phyloP scores from a whole-genome alignment of 371 early-diverging fungal genomes.

The Zopfochytrium polystomum region DNA sequence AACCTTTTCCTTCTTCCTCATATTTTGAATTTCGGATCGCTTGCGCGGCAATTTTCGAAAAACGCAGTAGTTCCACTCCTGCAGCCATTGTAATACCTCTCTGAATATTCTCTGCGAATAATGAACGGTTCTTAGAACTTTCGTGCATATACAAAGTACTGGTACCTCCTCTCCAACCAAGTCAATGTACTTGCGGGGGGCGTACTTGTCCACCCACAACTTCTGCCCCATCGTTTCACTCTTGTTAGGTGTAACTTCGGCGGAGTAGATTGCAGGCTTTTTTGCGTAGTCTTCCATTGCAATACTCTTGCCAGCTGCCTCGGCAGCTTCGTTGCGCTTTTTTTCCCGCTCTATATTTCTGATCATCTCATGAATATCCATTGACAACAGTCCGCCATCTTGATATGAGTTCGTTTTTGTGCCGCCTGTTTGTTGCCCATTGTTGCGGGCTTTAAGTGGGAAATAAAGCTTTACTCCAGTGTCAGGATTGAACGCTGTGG shows the following conservation, averaged over 20 bases:
- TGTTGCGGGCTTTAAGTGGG: slow-evolving; percentile 32
- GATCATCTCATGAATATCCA: slow-evolving; percentile 46
- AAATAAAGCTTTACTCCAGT: slow-evolving; percentile 51
- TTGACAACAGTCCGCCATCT: slow-evolving; percentile 23
- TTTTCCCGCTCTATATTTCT: slow-evolving; percentile 45
- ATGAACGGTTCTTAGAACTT: no score
- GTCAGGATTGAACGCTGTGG: slow-evolving; percentile 18
- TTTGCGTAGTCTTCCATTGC: not conserved
- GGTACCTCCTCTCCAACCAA: slow-evolving; percentile 85
- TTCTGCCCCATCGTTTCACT: not conserved
- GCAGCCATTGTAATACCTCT: slow-evolving; percentile 87
- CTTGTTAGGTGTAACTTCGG: not conserved
- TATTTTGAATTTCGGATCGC: not conserved
- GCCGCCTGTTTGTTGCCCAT: not conserved
- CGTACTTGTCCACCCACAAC: slow-evolving; percentile 90
- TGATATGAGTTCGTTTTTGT: slow-evolving; percentile 1
- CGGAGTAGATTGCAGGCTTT: not conserved
- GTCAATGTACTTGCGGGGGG: slow-evolving; percentile 79
- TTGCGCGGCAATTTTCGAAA: slow-evolving; percentile 56
- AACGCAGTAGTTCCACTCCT: slow-evolving; percentile 94
- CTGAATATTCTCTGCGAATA: slow-evolving; percentile 67
- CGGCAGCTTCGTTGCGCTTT: slow-evolving; percentile 33
- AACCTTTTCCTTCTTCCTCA: not conserved
- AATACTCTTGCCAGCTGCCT: not conserved
- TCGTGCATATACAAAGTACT: not conserved